A percentile compares a stretch with the other conserved stretches of the same genome.
These are phyloP conservation scores for Quercus gilva DNA, from an alignment of 306 rosid genomes.

Conservation along the genomic window DNA sequence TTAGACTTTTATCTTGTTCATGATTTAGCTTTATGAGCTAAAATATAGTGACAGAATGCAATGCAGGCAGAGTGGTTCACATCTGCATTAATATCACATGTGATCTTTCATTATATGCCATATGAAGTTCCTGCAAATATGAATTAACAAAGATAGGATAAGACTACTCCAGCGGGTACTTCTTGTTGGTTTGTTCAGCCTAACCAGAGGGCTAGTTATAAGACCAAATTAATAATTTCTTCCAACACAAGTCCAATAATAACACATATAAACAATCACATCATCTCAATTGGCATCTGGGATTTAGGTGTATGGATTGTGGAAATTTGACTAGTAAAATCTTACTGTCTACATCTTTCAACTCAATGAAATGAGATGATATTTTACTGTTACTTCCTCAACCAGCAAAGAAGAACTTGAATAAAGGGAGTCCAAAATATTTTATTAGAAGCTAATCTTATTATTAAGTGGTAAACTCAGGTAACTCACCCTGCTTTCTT, in stretches of 20 bases:
- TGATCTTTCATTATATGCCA: neutral
- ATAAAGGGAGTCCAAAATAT: no score
- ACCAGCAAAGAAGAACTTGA: no score
- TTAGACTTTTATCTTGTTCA: neutral
- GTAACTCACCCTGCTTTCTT: no score
- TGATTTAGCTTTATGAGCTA: neutral
- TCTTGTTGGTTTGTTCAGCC: neutral
- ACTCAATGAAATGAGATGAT: no score
- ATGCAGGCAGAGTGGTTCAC: neutral
- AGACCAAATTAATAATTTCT: neutral
- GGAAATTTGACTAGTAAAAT: no score
- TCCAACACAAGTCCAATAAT: neutral
- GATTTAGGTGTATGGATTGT: no score
- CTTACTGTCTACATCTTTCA: no score
- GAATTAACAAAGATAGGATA: neutral
- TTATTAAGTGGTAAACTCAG: no score
- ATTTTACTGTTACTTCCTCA: no score
- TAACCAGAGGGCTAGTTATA: neutral
- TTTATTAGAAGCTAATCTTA: no score
- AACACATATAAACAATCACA: no score
- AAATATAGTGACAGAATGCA: neutral
- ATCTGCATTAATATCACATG: neutral
- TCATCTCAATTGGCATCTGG: no score
- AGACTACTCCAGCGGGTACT: neutral
- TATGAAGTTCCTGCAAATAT: neutral